phyloP scores from a whole-genome alignment of 192 early-diverging fungal species.

The Chytriomyces sp. region DNA sequence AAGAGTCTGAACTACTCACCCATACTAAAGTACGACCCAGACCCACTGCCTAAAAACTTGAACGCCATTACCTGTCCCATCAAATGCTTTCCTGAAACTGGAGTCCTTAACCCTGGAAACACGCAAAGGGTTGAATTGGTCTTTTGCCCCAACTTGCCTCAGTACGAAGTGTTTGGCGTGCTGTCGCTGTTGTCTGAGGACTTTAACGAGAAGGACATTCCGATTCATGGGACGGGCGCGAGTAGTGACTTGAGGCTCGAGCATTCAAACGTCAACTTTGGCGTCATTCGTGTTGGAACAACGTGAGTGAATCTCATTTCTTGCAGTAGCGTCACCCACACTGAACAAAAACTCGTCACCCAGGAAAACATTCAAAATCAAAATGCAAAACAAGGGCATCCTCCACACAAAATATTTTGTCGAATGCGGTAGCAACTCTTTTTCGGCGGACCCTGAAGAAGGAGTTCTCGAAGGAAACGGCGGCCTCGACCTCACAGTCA shows the following conservation, averaged over 20 bases:
- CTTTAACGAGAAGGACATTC: slow-evolving; percentile 50
- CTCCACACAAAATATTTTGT: slow-evolving; percentile 57
- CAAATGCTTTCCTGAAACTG: slow-evolving; percentile 48
- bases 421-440: slow-evolving; percentile 52
- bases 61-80: slow-evolving; percentile 45
- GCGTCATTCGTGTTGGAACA: slow-evolving; percentile 57
- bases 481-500: slow-evolving; percentile 48
- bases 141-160: slow-evolving; percentile 55
- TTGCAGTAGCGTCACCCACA: too few species aligned
- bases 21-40: slow-evolving; percentile 45
- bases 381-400: slow-evolving; percentile 54
- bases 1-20: slow-evolving; percentile 35
- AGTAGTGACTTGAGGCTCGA: slow-evolving; percentile 44
- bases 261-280: slow-evolving; percentile 48
- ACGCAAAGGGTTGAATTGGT: slow-evolving; percentile 56
- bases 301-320: too few species aligned
- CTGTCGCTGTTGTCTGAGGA: slow-evolving; percentile 52
- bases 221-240: slow-evolving; percentile 57
- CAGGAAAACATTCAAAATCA: slow-evolving; percentile 33
- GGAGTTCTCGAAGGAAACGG: slow-evolving; percentile 62
- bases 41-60: slow-evolving; percentile 42
- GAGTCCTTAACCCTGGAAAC: slow-evolving; percentile 49
- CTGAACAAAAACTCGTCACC: too few species aligned
- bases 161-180: slow-evolving; percentile 50
- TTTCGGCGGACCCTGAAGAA: slow-evolving; percentile 61